A percentile compares a stretch with the other conserved stretches of the same genome.
Conservation (phyloP, 352 stramenopile species). For the Phytopythium kandeliae region DNA sequence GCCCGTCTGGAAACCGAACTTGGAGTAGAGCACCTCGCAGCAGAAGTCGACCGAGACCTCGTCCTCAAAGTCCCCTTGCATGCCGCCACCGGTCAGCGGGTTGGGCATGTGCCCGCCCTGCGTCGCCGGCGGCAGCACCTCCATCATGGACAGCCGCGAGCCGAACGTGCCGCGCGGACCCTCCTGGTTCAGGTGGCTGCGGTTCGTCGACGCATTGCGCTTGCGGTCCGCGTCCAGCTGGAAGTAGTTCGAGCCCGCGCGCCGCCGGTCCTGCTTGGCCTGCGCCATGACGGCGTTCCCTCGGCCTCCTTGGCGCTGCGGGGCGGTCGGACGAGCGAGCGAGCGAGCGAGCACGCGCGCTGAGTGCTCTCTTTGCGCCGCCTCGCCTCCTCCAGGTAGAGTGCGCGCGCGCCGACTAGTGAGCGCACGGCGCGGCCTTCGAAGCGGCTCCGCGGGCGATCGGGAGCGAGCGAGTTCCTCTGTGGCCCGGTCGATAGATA, state of each 20-base stretch:
- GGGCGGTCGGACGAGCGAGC: background rate
- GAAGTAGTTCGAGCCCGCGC: constrained; percentile 82
- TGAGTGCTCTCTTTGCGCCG: too few species aligned
- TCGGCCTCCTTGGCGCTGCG: background rate
- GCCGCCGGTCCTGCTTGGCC: constrained; percentile 30
- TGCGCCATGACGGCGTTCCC: too few species aligned
- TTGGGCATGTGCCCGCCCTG: constrained; percentile 36
- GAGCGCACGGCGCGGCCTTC: too few species aligned
- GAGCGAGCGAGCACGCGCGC: too few species aligned
- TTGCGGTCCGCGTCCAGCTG: constrained; percentile 67
- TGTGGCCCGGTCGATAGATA: background rate
- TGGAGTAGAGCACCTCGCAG: constrained; percentile 64
- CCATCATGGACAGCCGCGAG: constrained; percentile 39
- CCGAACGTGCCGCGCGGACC: constrained; percentile 43
- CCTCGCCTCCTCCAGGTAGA: too few species aligned
- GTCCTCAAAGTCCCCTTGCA: constrained; percentile 66
- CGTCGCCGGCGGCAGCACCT: constrained; percentile 51
- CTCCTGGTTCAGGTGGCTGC: constrained; percentile 23
- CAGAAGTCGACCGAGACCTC: constrained; percentile 79
- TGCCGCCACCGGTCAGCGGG: constrained; percentile 25
- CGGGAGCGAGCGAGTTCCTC: too few species aligned
- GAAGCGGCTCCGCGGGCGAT: too few species aligned
- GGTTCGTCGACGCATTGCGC: constrained; percentile 62
- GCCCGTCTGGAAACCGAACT: constrained; percentile 83
- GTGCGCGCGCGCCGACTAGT: too few species aligned